These are phyloP conservation scores for Mycothermus thermophilus DNA, from an alignment of 495 filamentous ascomycete species.

Conservation along the genomic window DNA sequence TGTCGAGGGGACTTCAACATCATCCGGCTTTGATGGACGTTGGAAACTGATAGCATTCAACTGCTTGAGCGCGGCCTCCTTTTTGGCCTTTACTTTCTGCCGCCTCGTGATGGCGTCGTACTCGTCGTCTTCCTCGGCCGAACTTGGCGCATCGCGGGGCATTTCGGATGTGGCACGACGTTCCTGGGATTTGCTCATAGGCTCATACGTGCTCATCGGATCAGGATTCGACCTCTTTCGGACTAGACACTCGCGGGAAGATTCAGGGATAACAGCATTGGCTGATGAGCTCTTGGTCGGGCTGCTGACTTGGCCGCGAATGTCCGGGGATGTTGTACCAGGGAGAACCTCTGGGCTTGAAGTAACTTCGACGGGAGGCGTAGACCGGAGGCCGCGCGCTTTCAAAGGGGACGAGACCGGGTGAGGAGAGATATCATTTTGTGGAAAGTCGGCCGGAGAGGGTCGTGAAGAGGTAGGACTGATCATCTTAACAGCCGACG, in stretches of 20 bases:
- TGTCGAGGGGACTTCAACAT: conserved; percentile 28
- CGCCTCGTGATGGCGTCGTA: conserved; percentile 9
- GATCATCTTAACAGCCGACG: conserved; percentile 25
- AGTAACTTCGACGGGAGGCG: conserved; percentile 13
- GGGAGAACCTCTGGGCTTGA: conserved; percentile 25
- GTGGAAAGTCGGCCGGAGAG: conserved; percentile 27
- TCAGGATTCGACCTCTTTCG: conserved; percentile 12
- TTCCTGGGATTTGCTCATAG: conserved; percentile 23
- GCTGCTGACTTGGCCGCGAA: conserved; percentile 7
- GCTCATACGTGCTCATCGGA: conserved; percentile 20
- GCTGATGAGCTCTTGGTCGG: conserved; percentile 8
- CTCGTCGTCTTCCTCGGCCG: conserved; percentile 14
- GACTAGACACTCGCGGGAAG: conserved; percentile 6
- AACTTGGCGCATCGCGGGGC: conserved; percentile 1
- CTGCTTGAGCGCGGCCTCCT: conserved; percentile 23
- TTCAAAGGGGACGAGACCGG: conserved; percentile 31
- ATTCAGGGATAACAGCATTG: conserved; percentile 13
- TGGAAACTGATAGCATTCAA: conserved; percentile 26
- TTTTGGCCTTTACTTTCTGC: conserved; percentile 15
- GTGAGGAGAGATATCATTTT: conserved; percentile 26
- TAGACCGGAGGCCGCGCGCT: conserved; percentile 26
- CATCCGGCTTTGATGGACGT: conserved; percentile 13
- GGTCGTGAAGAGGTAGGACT: conserved; percentile 39
- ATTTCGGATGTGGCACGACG: conserved; percentile 11
- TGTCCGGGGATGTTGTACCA: conserved; percentile 9